Percentiles rank a stretch among this genome's conserved stretches.
These are phyloP conservation scores for Pisolithus albus DNA, from an alignment of 768 basidiomycete genomes.

Conservation along the genomic window DNA sequence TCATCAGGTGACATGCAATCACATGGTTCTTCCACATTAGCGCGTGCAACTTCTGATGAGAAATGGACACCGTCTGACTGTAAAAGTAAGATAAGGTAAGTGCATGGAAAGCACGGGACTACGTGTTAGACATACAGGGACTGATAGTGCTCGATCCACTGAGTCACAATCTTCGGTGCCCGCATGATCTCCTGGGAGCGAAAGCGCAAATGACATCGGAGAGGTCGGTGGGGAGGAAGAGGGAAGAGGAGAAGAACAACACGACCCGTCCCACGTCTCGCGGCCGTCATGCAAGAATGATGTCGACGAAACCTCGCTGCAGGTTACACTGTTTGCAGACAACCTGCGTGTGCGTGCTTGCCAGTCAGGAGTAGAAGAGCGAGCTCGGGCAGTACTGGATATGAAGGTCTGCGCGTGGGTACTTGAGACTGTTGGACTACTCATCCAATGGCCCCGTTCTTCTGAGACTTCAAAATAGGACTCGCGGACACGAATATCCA, in stretches of 20 bases:
- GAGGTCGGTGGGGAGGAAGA: slow-evolving; percentile 43
- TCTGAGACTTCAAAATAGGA: slow-evolving; percentile 52
- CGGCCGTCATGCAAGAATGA: slow-evolving; percentile 7
- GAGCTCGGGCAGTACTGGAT: slow-evolving; percentile 16
- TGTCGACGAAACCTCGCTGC: not conserved
- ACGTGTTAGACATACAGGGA: slow-evolving; percentile 29
- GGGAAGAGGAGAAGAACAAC: slow-evolving; percentile 20
- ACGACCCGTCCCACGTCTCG: slow-evolving; percentile 13
- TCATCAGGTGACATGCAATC: slow-evolving; percentile 9
- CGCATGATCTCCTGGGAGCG: slow-evolving; percentile 22
- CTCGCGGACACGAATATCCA: slow-evolving; percentile 33
- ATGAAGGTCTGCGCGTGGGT: slow-evolving; percentile 7
- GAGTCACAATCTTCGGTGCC: slow-evolving; percentile 4
- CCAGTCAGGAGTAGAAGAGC: not conserved
- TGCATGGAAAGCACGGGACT: not conserved
- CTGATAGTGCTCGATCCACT: slow-evolving; percentile 3
- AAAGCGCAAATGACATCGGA: slow-evolving; percentile 33
- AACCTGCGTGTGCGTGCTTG: slow-evolving; percentile 2
- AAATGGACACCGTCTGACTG: not conserved
- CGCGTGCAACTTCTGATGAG: not conserved
- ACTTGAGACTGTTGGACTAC: slow-evolving; percentile 36
- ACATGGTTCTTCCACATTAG: not conserved
- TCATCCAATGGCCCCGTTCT: slow-evolving; percentile 55
- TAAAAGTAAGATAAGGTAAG: slow-evolving; percentile 3
- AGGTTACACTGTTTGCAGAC: not conserved